A percentile compares a stretch with the other conserved stretches of the same genome.
Evolutionary conservation across 495 filamentous ascomycete genomes (phyloP).

Genomic region (Penicillium cataractarum): DNA sequence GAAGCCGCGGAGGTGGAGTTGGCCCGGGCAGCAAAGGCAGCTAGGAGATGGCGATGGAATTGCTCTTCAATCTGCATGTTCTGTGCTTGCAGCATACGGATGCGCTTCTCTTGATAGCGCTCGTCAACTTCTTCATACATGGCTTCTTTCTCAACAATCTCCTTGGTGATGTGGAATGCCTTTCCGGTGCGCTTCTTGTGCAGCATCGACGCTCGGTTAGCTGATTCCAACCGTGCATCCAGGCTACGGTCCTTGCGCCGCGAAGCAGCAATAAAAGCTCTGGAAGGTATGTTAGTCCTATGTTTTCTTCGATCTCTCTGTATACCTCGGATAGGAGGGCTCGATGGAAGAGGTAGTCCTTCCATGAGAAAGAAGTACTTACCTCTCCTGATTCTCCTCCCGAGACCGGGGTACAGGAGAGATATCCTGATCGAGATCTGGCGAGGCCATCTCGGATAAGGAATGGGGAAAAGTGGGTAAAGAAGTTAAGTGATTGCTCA

Average conservation of each 20-base stretch:
- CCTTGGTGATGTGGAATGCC: slow-evolving; percentile 77
- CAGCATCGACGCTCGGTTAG: slow-evolving; percentile 82
- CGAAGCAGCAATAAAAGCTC: slow-evolving; percentile 96
- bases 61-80: slow-evolving; percentile 48
- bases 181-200: slow-evolving; percentile 90
- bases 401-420: slow-evolving; percentile 45
- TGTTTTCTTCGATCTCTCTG: not conserved
- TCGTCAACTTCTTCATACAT: slow-evolving; percentile 99
- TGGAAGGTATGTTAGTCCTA: slow-evolving; percentile 27
- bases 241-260: slow-evolving; percentile 84
- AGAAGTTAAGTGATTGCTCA: not conserved
- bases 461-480: slow-evolving; percentile 3
- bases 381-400: slow-evolving; percentile 93
- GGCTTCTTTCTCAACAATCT: slow-evolving; percentile 89
- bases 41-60: slow-evolving; percentile 45
- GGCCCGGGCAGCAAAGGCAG: slow-evolving; percentile 35
- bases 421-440: slow-evolving; percentile 41
- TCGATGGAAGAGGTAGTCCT: slow-evolving; percentile 3
- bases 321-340: not conserved
- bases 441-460: slow-evolving; percentile 26
- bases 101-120: slow-evolving; percentile 49
- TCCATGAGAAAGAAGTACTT: slow-evolving; percentile 25
- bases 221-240: slow-evolving; percentile 89
- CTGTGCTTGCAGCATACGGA: slow-evolving; percentile 47
- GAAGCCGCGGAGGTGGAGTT: slow-evolving; percentile 19